Conservation (phyloP, 1,284 basidiomycete genomes). For the Neotropicomus parvogracilis region DNA sequence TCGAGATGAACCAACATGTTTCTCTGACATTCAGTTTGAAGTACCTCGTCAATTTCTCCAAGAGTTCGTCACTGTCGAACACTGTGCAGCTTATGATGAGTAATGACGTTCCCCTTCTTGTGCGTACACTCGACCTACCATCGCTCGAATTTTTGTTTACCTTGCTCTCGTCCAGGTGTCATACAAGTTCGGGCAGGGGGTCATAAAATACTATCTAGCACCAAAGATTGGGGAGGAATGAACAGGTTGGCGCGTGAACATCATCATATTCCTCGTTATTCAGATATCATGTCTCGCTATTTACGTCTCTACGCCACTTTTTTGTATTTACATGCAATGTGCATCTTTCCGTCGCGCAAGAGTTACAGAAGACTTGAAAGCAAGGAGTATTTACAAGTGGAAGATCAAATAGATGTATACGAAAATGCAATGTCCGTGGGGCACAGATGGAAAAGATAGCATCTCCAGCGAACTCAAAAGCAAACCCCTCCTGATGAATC, state of each 20-base stretch:
- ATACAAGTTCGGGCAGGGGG: constrained; percentile 81
- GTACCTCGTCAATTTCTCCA: constrained; percentile 97
- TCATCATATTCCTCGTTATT: constrained; percentile 8
- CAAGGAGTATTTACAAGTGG: constrained; percentile 14
- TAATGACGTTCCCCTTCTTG: constrained; percentile 87
- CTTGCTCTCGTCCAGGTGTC: constrained; percentile 54
- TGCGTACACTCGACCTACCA: constrained; percentile 30
- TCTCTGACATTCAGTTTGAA: constrained; percentile 95
- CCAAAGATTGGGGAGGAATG: constrained; percentile 86
- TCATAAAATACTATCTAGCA: constrained; percentile 83
- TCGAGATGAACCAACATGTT: constrained; percentile 85
- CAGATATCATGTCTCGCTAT: constrained; percentile 15
- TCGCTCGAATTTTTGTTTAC: constrained; percentile 9
- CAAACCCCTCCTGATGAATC: background rate
- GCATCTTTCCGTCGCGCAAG: background rate
- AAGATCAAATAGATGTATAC: constrained; percentile 15
- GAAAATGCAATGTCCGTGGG: background rate
- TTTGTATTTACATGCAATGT: constrained; percentile 20
- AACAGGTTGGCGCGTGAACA: constrained; percentile 6
- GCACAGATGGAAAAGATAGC: constrained; percentile 17
- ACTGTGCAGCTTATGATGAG: constrained; percentile 83
- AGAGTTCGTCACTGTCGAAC: constrained; percentile 77
- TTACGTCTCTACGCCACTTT: constrained; percentile 7
- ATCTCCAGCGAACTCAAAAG: constrained; percentile 13
- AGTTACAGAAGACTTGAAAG: constrained; percentile 7